These are phyloP conservation scores for Annulohypoxylon nitens DNA, from an alignment of 495 filamentous ascomycete genomes.

Conservation along the genomic window DNA sequence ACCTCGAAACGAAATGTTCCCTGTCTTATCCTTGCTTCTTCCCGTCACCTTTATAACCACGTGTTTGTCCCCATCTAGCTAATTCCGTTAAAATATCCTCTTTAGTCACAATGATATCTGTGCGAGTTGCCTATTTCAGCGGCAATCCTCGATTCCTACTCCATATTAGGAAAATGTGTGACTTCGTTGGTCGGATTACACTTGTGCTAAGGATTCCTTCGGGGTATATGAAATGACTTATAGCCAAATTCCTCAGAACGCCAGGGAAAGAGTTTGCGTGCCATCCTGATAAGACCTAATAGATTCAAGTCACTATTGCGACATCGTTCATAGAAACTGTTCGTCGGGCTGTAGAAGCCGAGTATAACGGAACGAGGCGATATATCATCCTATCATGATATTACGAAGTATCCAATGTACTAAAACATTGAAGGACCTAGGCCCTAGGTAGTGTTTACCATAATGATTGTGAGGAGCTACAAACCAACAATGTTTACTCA, in stretches of 20 bases:
- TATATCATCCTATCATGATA: neutral
- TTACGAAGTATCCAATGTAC: neutral
- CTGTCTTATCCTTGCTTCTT: constrained; percentile 14
- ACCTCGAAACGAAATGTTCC: neutral
- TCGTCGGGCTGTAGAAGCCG: neutral
- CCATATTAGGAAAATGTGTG: neutral
- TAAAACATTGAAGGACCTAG: no score
- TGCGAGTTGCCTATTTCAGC: neutral
- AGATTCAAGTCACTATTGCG: neutral
- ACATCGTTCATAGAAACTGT: neutral
- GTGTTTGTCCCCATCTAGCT: constrained; percentile 1
- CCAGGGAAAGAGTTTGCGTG: neutral
- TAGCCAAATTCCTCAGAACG: neutral
- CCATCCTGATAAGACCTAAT: neutral
- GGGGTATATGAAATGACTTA: neutral
- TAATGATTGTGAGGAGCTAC: no score
- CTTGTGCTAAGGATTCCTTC: neutral
- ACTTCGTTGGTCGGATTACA: neutral
- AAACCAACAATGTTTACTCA: no score
- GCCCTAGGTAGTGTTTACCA: no score
- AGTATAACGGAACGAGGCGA: neutral
- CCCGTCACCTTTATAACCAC: constrained; percentile 1
- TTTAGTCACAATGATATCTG: neutral
- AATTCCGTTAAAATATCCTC: neutral
- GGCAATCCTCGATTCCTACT: neutral